Evolutionary conservation across 2,329 filamentous ascomycete species (phyloP), one percentile per base, ranked within the genome.

Genomic region (Sarocladium brachiariae): DNA sequence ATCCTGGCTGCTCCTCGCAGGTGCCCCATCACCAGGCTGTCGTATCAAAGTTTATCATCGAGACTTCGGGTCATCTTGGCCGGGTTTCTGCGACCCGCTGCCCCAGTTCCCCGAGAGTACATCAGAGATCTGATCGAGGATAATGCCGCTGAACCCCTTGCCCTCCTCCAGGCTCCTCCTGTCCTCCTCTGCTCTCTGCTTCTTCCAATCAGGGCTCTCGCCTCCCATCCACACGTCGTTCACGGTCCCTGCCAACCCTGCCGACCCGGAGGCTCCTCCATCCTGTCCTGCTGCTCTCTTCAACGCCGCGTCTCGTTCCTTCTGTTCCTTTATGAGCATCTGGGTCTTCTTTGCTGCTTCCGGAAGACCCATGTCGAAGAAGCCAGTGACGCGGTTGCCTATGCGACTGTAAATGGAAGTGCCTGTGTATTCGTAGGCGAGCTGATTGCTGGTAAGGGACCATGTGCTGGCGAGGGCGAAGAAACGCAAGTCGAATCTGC

Each of bases 191-290:
- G 71, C 66, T 54, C 78, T 68, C 69, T 74, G 73, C 64, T 72
- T 64, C 60, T 71, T 69, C 78, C 78, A 81, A 55, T 76, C 70
- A 39, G 73, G 70, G n/a, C 64, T 63, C 61, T 81, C 78, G 33
- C 70, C 71, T 30, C 80, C 80, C 73, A 80, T 77, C 80, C 80
- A 83, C 14, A 82, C 62, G 55, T 70, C 70, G 54, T 74, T 66
- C 46, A 64, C 47, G 51, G 64, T 57, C 8, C 45, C 45, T 10
- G 60, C 61, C 25, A 62, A 53, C 21, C 62, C 59, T 51, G 57
- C 54, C 14, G 14, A 19, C 45, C 18, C 34, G 3, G 25, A 10
- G 55, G n/a, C n/a, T n/a, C 56, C 57, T 51, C 58, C 55, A 43
- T 55, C 55, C 55, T 58, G 53, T 23, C 21, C 34, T n/a, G 34